Base-by-base conservation (phyloP, 176 grass and related monocot species). In the Poa pratensis region DNA sequence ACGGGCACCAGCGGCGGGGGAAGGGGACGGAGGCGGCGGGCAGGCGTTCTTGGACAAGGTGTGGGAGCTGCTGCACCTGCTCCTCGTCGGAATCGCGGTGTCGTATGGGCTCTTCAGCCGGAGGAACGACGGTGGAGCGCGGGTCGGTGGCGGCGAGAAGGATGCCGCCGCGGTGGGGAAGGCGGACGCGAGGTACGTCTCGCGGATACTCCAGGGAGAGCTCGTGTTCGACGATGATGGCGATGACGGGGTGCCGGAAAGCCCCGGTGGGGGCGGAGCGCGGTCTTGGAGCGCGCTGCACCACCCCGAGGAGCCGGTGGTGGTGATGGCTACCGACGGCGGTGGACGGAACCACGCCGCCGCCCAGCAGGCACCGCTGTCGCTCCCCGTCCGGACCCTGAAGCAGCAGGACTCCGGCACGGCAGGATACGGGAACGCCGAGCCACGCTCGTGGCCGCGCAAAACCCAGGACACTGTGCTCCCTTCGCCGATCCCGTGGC, bases 51-150 rank as follows among this genome's bases (percentile, higher is more conserved):
- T 94, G 53, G 91, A 80, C 91, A 91, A 94, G 79, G 72, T 65
- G 6, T 99, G 91, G 91, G 96, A 99, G 86, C 90, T 99, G 22
- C 70, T 99, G 22, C 93, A 92, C 68, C 91, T 99, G 49, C 96
- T 99, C 4, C 66, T 99, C 75, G 89, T 99, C 6, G 96, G 96
- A 24, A 87, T 99, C 84, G 93, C 86, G 24, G 83, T 99, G 22
- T 95, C 96, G 0, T 99, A 99, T 77, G 96, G 96, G 63, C 84
- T 99, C 5, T 99, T 99, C 88, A 91, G 96, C 91, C 83, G 94
- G 20, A 87, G 69, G 81, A 98, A 96, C 87, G 82, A 88, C 88
- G 68, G 73, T 9, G 90, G 74, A 37, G 50, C 55, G 1, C 82
- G 59, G 5, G 20, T 40, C 12, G 75, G 54, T 14, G 48, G 24